Evolutionary conservation across 176 grass and related monocot genomes (phyloP).

Genomic region (Raddia guianensis): DNA sequence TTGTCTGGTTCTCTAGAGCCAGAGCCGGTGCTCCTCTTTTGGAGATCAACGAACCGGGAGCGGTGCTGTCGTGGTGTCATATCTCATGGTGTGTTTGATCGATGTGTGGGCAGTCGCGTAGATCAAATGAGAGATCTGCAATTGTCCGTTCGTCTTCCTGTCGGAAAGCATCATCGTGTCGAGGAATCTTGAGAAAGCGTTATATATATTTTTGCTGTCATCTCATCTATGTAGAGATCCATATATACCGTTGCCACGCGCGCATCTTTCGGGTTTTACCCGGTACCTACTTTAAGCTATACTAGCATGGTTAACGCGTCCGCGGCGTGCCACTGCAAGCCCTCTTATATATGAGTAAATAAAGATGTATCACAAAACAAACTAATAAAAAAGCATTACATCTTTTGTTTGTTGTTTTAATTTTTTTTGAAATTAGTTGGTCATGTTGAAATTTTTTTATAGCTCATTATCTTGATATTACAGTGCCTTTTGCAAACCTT

Average conservation of each 20-base stretch:
- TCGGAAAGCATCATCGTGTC: constrained; percentile 30
- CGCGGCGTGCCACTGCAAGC: too few species aligned
- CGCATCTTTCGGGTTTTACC: not conserved
- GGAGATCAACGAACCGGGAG: not conserved
- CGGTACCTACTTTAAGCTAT: too few species aligned
- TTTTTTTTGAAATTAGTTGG: too few species aligned
- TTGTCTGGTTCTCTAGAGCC: not conserved
- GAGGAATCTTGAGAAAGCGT: constrained; percentile 11
- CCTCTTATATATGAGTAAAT: too few species aligned
- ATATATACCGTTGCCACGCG: constrained; percentile 9
- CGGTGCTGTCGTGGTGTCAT: not conserved
- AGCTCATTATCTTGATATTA: too few species aligned
- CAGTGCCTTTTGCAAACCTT: too few species aligned
- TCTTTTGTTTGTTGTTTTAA: too few species aligned
- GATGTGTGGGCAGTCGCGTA: constrained; percentile 4
- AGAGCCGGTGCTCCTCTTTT: not conserved
- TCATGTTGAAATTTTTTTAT: too few species aligned
- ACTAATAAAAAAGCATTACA: too few species aligned
- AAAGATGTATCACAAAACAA: too few species aligned
- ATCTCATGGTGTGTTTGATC: constrained; percentile 39
- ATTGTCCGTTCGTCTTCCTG: not conserved
- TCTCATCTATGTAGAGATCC: not conserved
- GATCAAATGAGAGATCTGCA: constrained; percentile 24
- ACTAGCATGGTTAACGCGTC: too few species aligned
- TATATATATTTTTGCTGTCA: not conserved